Percentiles rank a stretch among this genome's conserved stretches.
phyloP scores from a whole-genome alignment of 2,329 filamentous ascomycete species.

The Pleomassaria siparia region DNA sequence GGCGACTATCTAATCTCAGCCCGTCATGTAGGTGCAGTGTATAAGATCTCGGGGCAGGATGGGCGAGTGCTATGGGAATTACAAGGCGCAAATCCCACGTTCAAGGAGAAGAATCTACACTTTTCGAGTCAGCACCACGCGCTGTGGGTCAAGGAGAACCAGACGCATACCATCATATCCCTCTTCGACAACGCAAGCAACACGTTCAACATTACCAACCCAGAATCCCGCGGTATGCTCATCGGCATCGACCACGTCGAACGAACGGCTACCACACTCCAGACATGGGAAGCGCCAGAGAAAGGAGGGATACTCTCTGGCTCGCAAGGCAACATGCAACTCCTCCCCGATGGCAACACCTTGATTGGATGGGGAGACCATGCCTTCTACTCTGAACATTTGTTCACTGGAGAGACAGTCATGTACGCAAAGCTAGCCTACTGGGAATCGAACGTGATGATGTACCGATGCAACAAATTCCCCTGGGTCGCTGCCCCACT shows the following conservation, averaged over 20 bases:
- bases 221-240: slow-evolving; percentile 47
- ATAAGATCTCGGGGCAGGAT: slow-evolving; percentile 14
- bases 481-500: slow-evolving; percentile 51
- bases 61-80: slow-evolving; percentile 27
- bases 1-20: slow-evolving; percentile 22
- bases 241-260: slow-evolving; percentile 49
- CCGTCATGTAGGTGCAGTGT: slow-evolving; percentile 16
- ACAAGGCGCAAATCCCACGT: slow-evolving; percentile 45
- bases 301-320: slow-evolving; percentile 47
- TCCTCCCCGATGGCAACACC: slow-evolving; percentile 56
- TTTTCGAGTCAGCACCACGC: slow-evolving; percentile 16
- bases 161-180: slow-evolving; percentile 23
- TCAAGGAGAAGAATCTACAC: slow-evolving; percentile 26
- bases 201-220: slow-evolving; percentile 14
- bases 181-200: slow-evolving; percentile 43
- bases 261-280: slow-evolving; percentile 49
- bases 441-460: slow-evolving; percentile 42
- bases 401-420: background rate
- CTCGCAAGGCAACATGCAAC: slow-evolving; percentile 57
- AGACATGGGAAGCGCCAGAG: slow-evolving; percentile 53
- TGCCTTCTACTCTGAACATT: slow-evolving; percentile 14
- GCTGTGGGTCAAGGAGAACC: background rate
- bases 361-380: slow-evolving; percentile 60
- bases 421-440: slow-evolving; percentile 49
- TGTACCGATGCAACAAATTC: slow-evolving; percentile 58